Evolutionary conservation across 345 rosid species (phyloP).

Genomic region (Raphanus raphanistrum): DNA sequence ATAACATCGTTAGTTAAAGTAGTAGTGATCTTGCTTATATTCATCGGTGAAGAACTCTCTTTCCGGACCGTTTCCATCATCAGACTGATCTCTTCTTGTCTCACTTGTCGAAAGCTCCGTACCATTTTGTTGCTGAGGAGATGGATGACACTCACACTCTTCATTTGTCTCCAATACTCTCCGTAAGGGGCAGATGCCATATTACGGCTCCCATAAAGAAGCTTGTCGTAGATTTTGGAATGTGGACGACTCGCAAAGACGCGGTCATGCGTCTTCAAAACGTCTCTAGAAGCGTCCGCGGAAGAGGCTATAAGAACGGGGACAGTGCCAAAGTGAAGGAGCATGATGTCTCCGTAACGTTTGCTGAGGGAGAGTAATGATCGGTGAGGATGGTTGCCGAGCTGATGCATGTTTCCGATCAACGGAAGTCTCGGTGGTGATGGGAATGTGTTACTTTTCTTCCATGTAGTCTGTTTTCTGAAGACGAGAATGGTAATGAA

Average conservation of each 20-base stretch:
- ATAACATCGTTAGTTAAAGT: neutral
- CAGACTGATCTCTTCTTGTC: neutral
- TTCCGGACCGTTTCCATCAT: neutral
- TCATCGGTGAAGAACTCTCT: neutral
- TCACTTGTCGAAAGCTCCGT: neutral
- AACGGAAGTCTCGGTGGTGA: conserved; percentile 57
- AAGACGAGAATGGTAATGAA: conserved; percentile 12
- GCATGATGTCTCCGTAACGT: conserved; percentile 57
- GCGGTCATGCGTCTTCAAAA: conserved; percentile 48
- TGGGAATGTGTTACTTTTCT: conserved; percentile 36
- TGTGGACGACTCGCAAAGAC: conserved; percentile 50
- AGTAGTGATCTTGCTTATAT: neutral
- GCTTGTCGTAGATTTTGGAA: conserved; percentile 10
- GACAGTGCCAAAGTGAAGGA: conserved; percentile 49
- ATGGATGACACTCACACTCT: neutral
- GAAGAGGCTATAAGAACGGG: conserved; percentile 40
- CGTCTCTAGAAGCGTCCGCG: conserved; percentile 45
- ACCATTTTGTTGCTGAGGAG: neutral
- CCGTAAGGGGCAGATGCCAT: conserved; percentile 19
- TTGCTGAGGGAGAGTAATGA: conserved; percentile 44
- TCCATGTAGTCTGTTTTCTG: neutral
- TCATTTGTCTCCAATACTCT: neutral
- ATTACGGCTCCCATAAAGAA: conserved; percentile 43
- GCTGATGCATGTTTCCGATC: conserved; percentile 62
- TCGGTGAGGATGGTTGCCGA: conserved; percentile 53